Base-by-base conservation (phyloP, 106 monocot genomes). In the Hemerocallis citrina region DNA sequence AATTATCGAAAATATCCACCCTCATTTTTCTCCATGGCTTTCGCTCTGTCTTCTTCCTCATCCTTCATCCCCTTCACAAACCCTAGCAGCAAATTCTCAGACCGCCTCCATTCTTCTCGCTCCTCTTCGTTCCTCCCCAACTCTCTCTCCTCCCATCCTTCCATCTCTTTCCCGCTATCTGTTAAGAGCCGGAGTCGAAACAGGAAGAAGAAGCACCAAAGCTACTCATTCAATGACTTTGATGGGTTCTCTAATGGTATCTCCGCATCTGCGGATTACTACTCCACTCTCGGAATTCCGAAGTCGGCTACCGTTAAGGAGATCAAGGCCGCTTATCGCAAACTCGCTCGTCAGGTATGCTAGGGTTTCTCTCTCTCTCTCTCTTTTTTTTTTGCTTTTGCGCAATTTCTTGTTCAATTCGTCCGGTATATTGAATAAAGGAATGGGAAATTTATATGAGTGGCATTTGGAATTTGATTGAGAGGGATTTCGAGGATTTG, bases 241-340 rank as follows among this genome's bases (percentile, higher is more conserved):
- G 52, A 31, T 40, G 52, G 63, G 5, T 21, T 50, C 25, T 14
- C 24, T 21, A 35, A 22, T 70, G 17, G 54, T 75, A 68, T 82
- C 31, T 23, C 50, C 1, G 82, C 80, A 13, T 77, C 89, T 4
- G 74, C 64, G 1, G 95, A 95, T 59, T 86, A 95, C 71, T 95
- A 95, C 68, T 81, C 95, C 6, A 86, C 89, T 11, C 95, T 95
- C 16, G 95, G 95, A 0, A 78, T 95, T 16, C 61, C 89, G 14
- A 77, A 74, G 65, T 84, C 89, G 11, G 95, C 95, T 0, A 74
- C 57, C 57, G 62, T 10, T 63, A 95, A 95, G 72, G 83, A 95
- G 71, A 95, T 95, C 69, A 95, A 95, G 76, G 75, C 95, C 34
- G 95, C 95, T 0, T 95, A 90, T 49, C 71, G 95, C 7, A 77